Evolutionary conservation across 179 eudicot species (phyloP).

Genomic region (Nepenthes alata): DNA sequence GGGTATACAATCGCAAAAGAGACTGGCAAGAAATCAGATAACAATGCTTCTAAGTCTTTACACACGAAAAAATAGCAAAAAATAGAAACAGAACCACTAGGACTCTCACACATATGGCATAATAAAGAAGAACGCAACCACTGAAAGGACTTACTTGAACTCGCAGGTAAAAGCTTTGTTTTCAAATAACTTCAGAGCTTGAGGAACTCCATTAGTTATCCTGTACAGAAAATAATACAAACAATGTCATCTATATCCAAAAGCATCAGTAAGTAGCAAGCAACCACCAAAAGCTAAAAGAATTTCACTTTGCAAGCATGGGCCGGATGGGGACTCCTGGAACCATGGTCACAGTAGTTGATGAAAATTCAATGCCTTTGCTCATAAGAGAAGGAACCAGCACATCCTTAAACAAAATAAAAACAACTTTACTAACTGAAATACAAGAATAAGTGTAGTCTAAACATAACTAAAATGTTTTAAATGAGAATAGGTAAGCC

Average conservation of each 20-base stretch:
- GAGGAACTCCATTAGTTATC: constrained; percentile 73
- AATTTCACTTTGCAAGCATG: constrained; percentile 86
- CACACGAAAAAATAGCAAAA: too few relatives aligned
- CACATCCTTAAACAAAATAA: constrained; percentile 35
- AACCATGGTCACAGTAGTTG: constrained; percentile 59
- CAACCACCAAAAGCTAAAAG: constrained; percentile 4
- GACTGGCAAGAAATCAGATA: too few relatives aligned
- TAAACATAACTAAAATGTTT: neutral
- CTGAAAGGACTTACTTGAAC: constrained; percentile 52
- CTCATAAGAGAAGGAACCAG: constrained; percentile 80
- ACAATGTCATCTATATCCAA: neutral
- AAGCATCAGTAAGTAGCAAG: constrained; percentile 2
- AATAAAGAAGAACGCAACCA: neutral
- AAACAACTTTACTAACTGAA: neutral
- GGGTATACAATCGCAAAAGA: too few relatives aligned
- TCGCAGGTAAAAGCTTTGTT: constrained; percentile 83
- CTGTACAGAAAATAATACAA: constrained; percentile 24
- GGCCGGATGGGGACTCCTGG: constrained; percentile 95
- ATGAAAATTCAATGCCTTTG: constrained; percentile 65
- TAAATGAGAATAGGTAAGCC: neutral
- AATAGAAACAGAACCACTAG: neutral
- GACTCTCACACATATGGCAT: neutral
- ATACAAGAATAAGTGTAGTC: neutral
- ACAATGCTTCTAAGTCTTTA: too few relatives aligned
- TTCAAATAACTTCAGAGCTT: constrained; percentile 61